These are phyloP conservation scores for Agrocybe chaxingu DNA, from an alignment of 768 basidiomycete genomes.

Conservation along the genomic window DNA sequence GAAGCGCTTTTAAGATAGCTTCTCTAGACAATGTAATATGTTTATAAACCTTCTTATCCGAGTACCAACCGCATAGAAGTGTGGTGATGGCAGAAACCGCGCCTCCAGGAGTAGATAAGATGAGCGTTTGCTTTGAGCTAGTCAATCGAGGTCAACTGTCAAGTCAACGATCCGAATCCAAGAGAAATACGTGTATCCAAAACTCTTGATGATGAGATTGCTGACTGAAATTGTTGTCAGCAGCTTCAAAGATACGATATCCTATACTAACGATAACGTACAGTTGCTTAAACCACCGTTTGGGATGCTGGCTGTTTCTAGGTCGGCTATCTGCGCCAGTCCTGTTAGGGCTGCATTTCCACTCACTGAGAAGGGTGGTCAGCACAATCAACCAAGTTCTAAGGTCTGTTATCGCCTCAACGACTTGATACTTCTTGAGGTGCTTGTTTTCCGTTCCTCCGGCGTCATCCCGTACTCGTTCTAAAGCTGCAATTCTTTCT, in stretches of 20 bases:
- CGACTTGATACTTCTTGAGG: constrained; percentile 55
- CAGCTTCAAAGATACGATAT: not conserved
- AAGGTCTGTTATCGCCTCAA: constrained; percentile 54
- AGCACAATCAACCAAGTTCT: constrained; percentile 64
- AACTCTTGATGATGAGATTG: constrained; percentile 59
- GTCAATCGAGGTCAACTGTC: not conserved
- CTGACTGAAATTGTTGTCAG: constrained; percentile 36
- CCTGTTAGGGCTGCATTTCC: constrained; percentile 2
- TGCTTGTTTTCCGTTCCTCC: constrained; percentile 61
- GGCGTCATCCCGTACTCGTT: constrained; percentile 65
- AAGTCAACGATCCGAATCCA: not conserved
- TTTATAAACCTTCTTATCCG: constrained; percentile 51
- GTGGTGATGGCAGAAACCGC: constrained; percentile 45
- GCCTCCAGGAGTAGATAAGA: constrained; percentile 56
- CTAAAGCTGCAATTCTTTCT: constrained; percentile 59
- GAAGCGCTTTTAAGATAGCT: not conserved
- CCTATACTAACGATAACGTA: constrained; percentile 22
- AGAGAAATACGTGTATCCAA: constrained; percentile 55
- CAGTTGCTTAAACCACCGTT: constrained; percentile 65
- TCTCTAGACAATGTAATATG: not conserved
- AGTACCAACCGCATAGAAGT: constrained; percentile 59
- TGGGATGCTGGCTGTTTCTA: constrained; percentile 53
- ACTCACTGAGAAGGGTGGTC: constrained; percentile 55
- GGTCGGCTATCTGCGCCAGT: not conserved
- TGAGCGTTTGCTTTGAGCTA: constrained; percentile 59